These are phyloP conservation scores for Pythium guiyangense DNA, from an alignment of 352 stramenopile genomes.

Conservation along the genomic window DNA sequence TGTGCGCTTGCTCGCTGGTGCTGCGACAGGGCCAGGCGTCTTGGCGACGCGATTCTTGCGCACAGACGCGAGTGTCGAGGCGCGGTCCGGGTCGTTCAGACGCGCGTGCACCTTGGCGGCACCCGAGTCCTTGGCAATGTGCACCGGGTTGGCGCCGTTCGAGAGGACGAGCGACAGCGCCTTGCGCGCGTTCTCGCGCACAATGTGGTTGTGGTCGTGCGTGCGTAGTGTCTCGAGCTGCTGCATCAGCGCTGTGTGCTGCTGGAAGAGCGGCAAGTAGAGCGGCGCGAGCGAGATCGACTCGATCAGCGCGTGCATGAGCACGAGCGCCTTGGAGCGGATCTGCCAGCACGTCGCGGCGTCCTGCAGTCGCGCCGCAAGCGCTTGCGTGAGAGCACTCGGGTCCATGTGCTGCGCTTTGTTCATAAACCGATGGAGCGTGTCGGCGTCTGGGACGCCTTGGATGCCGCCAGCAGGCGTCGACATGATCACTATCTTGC, in stretches of 20 bases:
- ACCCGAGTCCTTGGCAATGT: conserved; percentile 24
- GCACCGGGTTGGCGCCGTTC: conserved; percentile 31
- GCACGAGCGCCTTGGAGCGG: conserved; percentile 42
- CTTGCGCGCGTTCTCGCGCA: conserved; percentile 47
- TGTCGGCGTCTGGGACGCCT: conserved; percentile 41
- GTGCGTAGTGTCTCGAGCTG: conserved; percentile 30
- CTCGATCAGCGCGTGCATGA: conserved; percentile 55
- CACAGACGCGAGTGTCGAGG: conserved; percentile 5
- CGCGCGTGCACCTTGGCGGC: conserved; percentile 21
- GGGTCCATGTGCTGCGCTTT: conserved; percentile 36
- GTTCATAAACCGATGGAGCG: conserved; percentile 35
- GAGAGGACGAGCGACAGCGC: conserved; percentile 52
- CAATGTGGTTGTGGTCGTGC: conserved; percentile 32
- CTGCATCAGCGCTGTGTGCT: conserved; percentile 21
- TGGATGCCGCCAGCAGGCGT: conserved; percentile 47
- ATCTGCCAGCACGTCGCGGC: conserved; percentile 37
- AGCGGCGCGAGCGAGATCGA: conserved; percentile 23
- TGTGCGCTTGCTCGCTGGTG: conserved; percentile 15
- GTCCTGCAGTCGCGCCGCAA: conserved; percentile 32
- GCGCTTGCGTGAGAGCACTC: conserved; percentile 22
- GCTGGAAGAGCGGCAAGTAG: conserved; percentile 28
- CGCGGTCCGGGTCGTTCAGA: not conserved
- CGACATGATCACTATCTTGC: conserved; percentile 41
- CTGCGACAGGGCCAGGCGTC: not conserved
- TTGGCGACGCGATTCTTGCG: not conserved